Evolutionary conservation across 1,284 basidiomycete species (phyloP), one percentile per base, ranked within the genome.

Genomic region (Boletus calvinii): DNA sequence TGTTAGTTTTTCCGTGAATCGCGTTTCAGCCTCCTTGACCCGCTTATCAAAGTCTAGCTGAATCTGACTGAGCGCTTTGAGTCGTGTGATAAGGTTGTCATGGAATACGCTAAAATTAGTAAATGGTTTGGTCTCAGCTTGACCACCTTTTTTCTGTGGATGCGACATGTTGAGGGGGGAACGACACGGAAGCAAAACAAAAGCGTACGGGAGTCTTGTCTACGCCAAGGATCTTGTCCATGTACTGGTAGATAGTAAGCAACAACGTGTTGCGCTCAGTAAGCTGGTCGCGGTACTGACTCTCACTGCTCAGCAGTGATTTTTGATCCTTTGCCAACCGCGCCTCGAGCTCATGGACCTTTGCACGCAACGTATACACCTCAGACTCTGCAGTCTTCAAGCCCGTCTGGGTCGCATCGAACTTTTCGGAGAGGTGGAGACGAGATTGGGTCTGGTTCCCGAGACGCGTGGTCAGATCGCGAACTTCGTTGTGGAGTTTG

Each of bases 101-200:
- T 95, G 92, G 79, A 99, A 98, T 52, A 94, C 87, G 56, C 80
- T 76, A 66, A 98, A 98, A 74, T 97, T 96, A 31, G 90, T 92
- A 68, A 92, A 94, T 0, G 93, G 92, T 64, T 93, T 94, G 2
- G 90, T 90, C 67, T 94, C 91, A 0, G 85, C 84, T 54, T 85
- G 80, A 2, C 79, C 75, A 4, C 80, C 75, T 63, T 86, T 88
- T 71, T 89, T 89, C 85, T 88, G 60, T 30, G 41, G 41, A 32
- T 5, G 7, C 2, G n/a, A 12, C 18, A 39, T 4, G 34, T 57
- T 17, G 57, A 22, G n/a, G 6, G 3, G 6, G 20, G 22, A 26
- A 17, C 7, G 12, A 2, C 12, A 40, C 12, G 13, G 17, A 53
- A 59, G 5, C 2, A 11, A 46, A 36, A 46, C 26, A 31, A 57